phyloP scores from a whole-genome alignment of 495 filamentous ascomycete species.

The Aspergillus avenaceus region DNA sequence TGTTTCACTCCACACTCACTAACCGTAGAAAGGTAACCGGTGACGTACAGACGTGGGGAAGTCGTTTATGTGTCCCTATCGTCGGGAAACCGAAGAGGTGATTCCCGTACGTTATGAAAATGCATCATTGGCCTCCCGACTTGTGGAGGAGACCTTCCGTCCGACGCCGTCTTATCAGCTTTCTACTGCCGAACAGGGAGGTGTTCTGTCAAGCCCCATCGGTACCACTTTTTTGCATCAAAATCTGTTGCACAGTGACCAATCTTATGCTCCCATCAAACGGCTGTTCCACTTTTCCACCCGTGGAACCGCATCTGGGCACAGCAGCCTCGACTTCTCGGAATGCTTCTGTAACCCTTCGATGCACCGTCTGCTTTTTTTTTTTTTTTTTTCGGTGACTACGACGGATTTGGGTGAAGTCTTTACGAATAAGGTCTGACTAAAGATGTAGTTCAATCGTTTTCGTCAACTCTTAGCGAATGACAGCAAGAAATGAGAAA shows the following conservation, averaged over 20 bases:
- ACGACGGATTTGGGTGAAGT: no score
- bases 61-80: neutral
- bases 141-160: neutral
- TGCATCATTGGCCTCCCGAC: neutral
- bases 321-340: neutral
- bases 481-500: no score
- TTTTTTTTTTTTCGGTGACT: no score
- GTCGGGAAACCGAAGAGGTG: neutral
- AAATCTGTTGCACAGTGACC: neutral
- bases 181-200: neutral
- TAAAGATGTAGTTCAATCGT: no score
- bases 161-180: neutral
- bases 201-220: neutral
- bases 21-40: neutral
- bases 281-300: neutral
- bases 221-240: neutral
- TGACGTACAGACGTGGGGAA: neutral
- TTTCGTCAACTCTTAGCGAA: no score
- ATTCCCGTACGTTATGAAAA: conserved; percentile 1
- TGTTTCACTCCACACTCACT: neutral
- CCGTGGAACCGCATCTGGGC: neutral
- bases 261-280: neutral
- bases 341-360: neutral
- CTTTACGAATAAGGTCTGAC: no score
- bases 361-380: neutral